A percentile compares a stretch with the other conserved stretches of the same genome.
These are phyloP conservation scores for Ceratonia siliqua DNA, from an alignment of 306 rosid species.

Conservation along the genomic window DNA sequence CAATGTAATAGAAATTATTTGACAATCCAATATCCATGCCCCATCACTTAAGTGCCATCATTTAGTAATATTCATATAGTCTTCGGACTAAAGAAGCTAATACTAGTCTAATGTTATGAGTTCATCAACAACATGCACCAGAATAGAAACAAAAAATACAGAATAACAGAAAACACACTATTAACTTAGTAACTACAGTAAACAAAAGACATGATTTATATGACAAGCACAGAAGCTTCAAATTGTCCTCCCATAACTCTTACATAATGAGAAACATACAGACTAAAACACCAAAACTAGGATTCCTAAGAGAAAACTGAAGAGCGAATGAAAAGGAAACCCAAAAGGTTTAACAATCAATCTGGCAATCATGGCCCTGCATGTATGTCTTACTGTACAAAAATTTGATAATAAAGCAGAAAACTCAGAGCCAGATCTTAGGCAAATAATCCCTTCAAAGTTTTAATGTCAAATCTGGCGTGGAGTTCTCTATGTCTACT, in stretches of 20 bases:
- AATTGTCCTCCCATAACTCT: conserved; percentile 48
- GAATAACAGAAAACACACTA: not conserved
- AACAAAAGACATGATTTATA: conserved; percentile 44
- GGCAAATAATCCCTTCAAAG: conserved; percentile 52
- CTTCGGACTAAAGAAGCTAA: not conserved
- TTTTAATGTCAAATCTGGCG: conserved; percentile 87
- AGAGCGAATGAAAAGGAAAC: conserved; percentile 19
- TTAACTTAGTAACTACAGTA: conserved; percentile 27
- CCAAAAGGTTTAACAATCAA: conserved; percentile 26
- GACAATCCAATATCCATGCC: too few species aligned
- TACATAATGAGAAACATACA: conserved; percentile 42
- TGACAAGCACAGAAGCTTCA: conserved; percentile 50
- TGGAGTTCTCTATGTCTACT: conserved; percentile 45
- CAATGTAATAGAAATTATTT: not conserved
- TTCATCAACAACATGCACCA: not conserved
- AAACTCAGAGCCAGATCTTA: conserved; percentile 32
- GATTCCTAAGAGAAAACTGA: conserved; percentile 32
- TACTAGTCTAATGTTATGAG: not conserved
- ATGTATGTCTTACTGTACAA: conserved; percentile 56
- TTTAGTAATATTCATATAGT: not conserved
- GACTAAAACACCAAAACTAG: conserved; percentile 39
- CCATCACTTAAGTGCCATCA: too few species aligned
- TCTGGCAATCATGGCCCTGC: conserved; percentile 43
- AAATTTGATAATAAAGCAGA: conserved; percentile 37
- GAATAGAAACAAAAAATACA: not conserved